A percentile compares a stretch with the other conserved stretches of the same genome.
Conservation (phyloP, 768 basidiomycete genomes). For the Rhodosporidiobolus sp. region DNA sequence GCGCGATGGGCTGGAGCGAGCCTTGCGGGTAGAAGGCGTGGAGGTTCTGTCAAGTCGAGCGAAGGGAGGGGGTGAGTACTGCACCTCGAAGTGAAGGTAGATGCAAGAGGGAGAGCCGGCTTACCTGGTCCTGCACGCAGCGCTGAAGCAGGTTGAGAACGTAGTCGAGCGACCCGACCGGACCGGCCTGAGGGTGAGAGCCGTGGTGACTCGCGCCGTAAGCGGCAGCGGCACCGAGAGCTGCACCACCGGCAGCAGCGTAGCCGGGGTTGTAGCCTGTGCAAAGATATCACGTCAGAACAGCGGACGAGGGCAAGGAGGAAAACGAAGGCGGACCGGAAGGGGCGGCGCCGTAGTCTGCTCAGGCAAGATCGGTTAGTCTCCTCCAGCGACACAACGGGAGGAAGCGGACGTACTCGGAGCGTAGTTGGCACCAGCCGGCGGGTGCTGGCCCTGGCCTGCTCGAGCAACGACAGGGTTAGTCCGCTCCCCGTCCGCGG, state of each 20-base stretch:
- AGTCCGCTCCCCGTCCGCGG: too few relatives aligned
- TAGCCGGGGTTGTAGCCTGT: slow-evolving; percentile 14
- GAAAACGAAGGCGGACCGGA: not conserved
- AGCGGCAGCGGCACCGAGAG: not conserved
- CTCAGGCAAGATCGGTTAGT: too few relatives aligned
- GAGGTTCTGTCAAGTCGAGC: slow-evolving; percentile 45
- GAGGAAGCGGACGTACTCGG: too few relatives aligned
- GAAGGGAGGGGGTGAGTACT: not conserved
- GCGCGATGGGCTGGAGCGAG: slow-evolving; percentile 49
- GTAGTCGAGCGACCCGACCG: not conserved
- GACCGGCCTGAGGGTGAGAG: too few relatives aligned
- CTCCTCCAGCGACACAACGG: too few relatives aligned
- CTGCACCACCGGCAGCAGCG: not conserved
- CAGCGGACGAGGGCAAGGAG: not conserved
- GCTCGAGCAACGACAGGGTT: too few relatives aligned
- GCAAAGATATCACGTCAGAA: not conserved
- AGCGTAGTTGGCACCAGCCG: too few relatives aligned
- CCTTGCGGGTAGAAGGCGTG: slow-evolving; percentile 53
- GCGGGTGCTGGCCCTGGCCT: too few relatives aligned
- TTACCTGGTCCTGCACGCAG: slow-evolving; percentile 1
- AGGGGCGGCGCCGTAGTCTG: not conserved
- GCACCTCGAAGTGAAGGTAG: not conserved
- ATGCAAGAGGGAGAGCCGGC: not conserved
- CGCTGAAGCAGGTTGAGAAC: not conserved
- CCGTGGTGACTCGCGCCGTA: not conserved